Base-by-base conservation (phyloP, 805 yeast species). In the Hanseniaspora thailandica region DNA sequence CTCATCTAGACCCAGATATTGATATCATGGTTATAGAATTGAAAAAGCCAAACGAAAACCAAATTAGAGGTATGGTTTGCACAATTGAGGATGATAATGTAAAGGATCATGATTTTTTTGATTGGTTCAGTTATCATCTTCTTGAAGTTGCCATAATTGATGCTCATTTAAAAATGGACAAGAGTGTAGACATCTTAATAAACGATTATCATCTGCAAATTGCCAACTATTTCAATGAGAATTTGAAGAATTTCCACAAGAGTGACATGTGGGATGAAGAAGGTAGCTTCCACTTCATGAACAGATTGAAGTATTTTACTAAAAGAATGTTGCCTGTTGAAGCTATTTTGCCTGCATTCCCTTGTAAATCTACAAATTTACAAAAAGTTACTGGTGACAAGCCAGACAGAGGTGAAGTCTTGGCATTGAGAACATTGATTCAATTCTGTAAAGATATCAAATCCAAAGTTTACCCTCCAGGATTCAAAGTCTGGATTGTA, bases 331-430 rank as follows among this genome's bases (percentile, higher is more conserved):
- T 71, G 30, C 71, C 70, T 38, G 70, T 79, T 56, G 80, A 78
- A 62, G 76, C 79, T 13, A 80, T 78, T 8, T 65, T 79, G 48
- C 84, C 84, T 5, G 84, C 84, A 0, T 79, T 79, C 56, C 84
- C 84, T 9, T 78, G 83, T 59, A 79, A 78, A 61, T 76, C 82
- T 0, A 77, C 82, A n/a, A 79, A 79, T 58, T 53, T 61, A 30
- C 69, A 74, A 34, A 79, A 79, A 59, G 83, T 78, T 3, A 66
- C 70, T 35, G 73, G 76, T 5, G 55, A 61, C 19, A 60, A 63
- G 43, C 84, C 84, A 5, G 84, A 79, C 58, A 72, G 72, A 62
- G 84, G 83, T 34, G 76, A 72, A 57, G 74, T 70, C 52, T 55
- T 71, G 12, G 75, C 75, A 2, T 59, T 72, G 50, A 66, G 62